A percentile compares a stretch with the other conserved stretches of the same genome.
Conservation (phyloP, 768 basidiomycete species). For the Boletus coccyginus region DNA sequence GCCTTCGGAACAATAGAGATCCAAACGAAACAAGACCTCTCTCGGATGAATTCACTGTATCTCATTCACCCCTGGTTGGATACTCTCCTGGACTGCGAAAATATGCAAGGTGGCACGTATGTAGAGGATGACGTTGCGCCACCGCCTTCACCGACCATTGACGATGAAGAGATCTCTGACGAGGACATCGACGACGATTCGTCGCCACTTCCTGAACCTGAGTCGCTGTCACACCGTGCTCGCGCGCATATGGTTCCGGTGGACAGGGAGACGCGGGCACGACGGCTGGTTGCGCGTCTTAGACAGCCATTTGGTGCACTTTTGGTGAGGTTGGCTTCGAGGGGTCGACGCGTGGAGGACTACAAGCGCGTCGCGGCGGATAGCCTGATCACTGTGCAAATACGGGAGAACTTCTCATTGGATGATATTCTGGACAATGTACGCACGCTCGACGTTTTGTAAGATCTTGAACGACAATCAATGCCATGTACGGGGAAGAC, state of each 20-base stretch:
- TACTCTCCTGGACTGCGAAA: background rate
- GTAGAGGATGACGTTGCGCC: background rate
- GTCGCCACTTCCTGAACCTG: background rate
- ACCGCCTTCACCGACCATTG: background rate
- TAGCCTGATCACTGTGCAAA: background rate
- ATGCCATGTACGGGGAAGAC: no score
- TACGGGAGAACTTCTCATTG: background rate
- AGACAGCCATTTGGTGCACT: slow-evolving; percentile 1
- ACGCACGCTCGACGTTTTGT: no score
- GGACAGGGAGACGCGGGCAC: background rate
- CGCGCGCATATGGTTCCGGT: background rate
- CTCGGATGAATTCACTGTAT: background rate
- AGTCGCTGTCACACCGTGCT: no score
- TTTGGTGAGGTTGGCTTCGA: background rate
- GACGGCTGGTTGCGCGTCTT: background rate
- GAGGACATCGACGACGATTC: background rate
- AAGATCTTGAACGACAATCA: no score
- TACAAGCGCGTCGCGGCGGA: slow-evolving; percentile 8
- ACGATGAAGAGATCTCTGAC: background rate
- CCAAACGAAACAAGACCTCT: background rate
- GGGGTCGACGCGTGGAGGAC: background rate
- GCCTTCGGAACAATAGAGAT: background rate
- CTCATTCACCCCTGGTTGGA: slow-evolving; percentile 7
- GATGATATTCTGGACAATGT: background rate
- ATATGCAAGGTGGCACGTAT: background rate